Base-by-base conservation (phyloP, 1,284 basidiomycete genomes). In the Agroathelia rolfsii region DNA sequence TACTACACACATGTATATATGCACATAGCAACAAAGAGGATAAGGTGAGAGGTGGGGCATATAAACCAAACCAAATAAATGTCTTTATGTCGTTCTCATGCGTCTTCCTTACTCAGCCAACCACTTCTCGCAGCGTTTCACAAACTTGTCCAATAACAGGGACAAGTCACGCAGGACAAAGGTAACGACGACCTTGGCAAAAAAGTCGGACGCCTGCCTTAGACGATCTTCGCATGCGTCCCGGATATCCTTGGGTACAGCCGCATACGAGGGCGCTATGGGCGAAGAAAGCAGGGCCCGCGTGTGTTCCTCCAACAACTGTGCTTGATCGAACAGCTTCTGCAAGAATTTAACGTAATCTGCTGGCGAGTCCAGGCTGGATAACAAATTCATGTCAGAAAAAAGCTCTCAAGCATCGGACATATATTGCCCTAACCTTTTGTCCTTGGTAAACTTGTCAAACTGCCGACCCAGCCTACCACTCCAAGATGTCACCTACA, bases 401-500 rank as follows among this genome's bases (percentile, higher is more conserved):
- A 47, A 36, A 38, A 30, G 14, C 15, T 24, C 23, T 26, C 38
- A 30, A 41, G 16, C 28, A 37, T 16, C 29, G 31, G 15, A 40
- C 38, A 43, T 28, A 35, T 12, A 25, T 24, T 15, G 6, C 10
- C 63, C 78, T 49, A 52, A 93, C 89, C 83, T 87, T 59, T 89
- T 89, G 38, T 80, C 84, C 43, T 81, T 89, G 24, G 88, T 88
- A 48, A 96, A 78, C 54, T 89, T 87, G 58, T 95, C 90, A 44
- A 95, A 71, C 43, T 78, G 76, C 43, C 86, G 72, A 35, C 77
- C 77, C 28, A 94, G 61, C 52, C 85, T 89, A 41, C 77, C 77
- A 28, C 86, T 74, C 87, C 86, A 89, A 21, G 71, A 66, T 25
- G 64, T 67, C 30, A 72, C 57, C 70, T 70, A 45, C 20, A 37